These are phyloP conservation scores for Alternaria incomplexa DNA, from an alignment of 2,329 filamentous ascomycete genomes.

Conservation along the genomic window DNA sequence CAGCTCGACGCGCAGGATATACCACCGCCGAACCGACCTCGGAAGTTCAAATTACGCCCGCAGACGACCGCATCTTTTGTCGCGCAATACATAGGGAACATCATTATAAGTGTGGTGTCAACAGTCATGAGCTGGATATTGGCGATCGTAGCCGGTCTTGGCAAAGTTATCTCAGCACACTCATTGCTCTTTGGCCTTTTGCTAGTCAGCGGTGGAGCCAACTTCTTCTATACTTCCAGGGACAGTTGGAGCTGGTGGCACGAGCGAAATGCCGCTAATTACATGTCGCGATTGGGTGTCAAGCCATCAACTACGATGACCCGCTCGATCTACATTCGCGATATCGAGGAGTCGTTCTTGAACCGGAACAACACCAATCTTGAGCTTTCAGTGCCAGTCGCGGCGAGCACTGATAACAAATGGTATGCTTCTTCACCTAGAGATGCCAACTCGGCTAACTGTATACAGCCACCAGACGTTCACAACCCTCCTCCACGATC, in stretches of 20 bases:
- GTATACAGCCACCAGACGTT: constrained; percentile 44
- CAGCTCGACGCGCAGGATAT: constrained; percentile 47
- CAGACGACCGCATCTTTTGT: constrained; percentile 72
- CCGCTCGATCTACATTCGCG: constrained; percentile 80
- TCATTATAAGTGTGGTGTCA: constrained; percentile 75
- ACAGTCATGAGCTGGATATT: constrained; percentile 80
- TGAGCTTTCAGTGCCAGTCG: constrained; percentile 23
- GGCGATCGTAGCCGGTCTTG: constrained; percentile 68
- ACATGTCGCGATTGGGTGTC: constrained; percentile 83
- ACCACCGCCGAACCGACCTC: constrained; percentile 43
- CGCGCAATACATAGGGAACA: constrained; percentile 73
- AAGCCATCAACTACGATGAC: constrained; percentile 81
- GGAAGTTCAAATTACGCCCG: constrained; percentile 54
- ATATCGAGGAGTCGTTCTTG: constrained; percentile 71
- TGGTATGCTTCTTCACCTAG: constrained; percentile 23
- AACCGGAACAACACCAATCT: constrained; percentile 43
- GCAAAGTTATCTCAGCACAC: constrained; percentile 74
- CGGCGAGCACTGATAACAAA: constrained; percentile 27
- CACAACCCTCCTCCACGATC: constrained; percentile 41
- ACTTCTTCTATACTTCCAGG: constrained; percentile 76
- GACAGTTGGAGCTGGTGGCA: constrained; percentile 82
- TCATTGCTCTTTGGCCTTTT: constrained; percentile 75
- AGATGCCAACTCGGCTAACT: constrained; percentile 7
- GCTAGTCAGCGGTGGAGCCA: constrained; percentile 71
- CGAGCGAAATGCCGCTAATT: constrained; percentile 78